These are phyloP conservation scores for Luzula sylvatica DNA, from an alignment of 176 grass and related monocot species.

Conservation along the genomic window DNA sequence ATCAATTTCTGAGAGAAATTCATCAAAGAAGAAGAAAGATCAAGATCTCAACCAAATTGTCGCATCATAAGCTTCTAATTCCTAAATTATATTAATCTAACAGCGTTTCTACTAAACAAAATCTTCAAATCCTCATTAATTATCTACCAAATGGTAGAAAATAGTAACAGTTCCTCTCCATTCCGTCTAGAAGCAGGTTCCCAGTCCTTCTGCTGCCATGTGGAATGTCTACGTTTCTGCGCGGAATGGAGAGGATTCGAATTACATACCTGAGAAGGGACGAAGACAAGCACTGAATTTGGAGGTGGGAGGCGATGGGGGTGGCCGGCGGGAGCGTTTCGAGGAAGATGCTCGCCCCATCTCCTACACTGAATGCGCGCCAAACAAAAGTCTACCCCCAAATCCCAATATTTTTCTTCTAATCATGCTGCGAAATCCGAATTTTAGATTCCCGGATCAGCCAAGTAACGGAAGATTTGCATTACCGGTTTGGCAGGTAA, in stretches of 20 bases:
- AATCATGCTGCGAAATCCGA: too few relatives aligned
- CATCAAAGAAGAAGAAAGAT: too few relatives aligned
- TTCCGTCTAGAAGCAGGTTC: too few relatives aligned
- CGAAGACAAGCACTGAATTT: slow-evolving; percentile 3
- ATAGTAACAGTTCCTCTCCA: too few relatives aligned
- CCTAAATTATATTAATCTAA: neutral
- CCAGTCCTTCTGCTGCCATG: too few relatives aligned
- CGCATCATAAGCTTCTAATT: neutral
- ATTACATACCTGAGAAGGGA: neutral
- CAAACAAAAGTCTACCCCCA: neutral
- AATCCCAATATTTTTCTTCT: neutral
- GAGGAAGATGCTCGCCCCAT: slow-evolving; percentile 2
- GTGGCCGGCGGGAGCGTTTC: slow-evolving; percentile 7
- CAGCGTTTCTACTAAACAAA: neutral
- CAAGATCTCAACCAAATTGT: too few relatives aligned
- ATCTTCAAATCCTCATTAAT: too few relatives aligned
- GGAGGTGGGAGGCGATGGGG: slow-evolving; percentile 8
- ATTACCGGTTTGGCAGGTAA: too few relatives aligned
- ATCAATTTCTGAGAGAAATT: too few relatives aligned
- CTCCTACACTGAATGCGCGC: neutral
- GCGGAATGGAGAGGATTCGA: neutral
- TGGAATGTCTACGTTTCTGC: neutral
- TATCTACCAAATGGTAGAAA: too few relatives aligned
- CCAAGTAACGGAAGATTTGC: too few relatives aligned
- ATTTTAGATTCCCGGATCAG: too few relatives aligned